Evolutionary conservation across 2,329 filamentous ascomycete species (phyloP).

Genomic region (Aspergillus brasiliensis): DNA sequence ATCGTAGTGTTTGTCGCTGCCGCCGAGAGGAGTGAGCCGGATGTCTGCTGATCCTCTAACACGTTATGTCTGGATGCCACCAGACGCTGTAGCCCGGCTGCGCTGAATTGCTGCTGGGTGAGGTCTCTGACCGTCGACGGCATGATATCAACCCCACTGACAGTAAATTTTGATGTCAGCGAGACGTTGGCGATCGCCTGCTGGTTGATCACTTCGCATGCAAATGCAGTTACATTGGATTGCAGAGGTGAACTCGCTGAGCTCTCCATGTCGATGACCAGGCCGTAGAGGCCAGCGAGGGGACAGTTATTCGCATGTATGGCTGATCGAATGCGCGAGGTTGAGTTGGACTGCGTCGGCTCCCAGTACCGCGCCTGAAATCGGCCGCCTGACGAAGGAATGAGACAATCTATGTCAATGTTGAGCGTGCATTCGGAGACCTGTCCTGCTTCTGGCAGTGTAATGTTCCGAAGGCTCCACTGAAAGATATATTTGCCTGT

Average conservation of each 20-base stretch:
- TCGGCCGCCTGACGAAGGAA: neutral
- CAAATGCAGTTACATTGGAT: neutral
- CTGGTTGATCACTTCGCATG: constrained; percentile 3
- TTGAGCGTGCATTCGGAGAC: neutral
- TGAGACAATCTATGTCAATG: neutral
- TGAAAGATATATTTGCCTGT: neutral
- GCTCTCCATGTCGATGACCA: neutral
- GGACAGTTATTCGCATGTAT: constrained; percentile 1
- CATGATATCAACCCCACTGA: neutral
- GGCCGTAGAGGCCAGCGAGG: neutral
- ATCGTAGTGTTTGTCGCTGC: no score
- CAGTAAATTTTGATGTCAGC: neutral
- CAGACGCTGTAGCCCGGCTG: neutral
- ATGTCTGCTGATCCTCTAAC: neutral
- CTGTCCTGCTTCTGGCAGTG: neutral
- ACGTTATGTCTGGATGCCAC: neutral
- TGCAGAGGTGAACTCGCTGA: neutral
- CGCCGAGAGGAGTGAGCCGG: neutral
- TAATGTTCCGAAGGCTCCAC: neutral
- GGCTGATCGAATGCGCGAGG: neutral
- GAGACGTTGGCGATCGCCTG: constrained; percentile 5
- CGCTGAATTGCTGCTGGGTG: neutral
- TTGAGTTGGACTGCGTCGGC: neutral
- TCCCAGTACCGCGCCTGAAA: constrained; percentile 13
- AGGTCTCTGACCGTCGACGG: neutral